Base-by-base conservation (phyloP, 495 filamentous ascomycete species). In the Penicillium daleae region DNA sequence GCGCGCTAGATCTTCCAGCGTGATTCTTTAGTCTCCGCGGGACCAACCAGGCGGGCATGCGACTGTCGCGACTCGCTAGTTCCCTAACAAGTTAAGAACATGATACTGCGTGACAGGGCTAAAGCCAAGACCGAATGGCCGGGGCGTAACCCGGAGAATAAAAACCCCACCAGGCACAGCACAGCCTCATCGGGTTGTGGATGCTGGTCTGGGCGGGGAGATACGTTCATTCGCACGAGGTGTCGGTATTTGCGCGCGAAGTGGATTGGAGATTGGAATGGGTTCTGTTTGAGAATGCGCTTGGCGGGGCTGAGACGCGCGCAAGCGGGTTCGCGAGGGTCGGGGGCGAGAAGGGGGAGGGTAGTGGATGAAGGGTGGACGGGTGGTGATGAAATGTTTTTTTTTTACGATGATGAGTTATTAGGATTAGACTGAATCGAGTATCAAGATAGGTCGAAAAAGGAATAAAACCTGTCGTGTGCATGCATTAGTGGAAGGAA, bases 281-380 rank as follows among this genome's bases (percentile, higher is more conserved):
- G 33, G 27, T 26, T 42, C 13, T 39, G 35, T 13, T 39, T 15
- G 54, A 39, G 54, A 39, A 39, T 56, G 39, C 35, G 39, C 31
- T 61, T 44, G 59, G 51, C 52, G 59, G 59, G 59, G 59, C 59
- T 61, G 52, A 61, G 52, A 56, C 37, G 42, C 42, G 52, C 51
- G 59, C 19, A 42, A 56, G 39, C 52, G 39, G 59, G 42, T 50
- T 61, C 37, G 32, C 15, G 29, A 19, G 51, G 31, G 51, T 54
- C 22, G 51, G 51, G 51, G 51, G 50, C 50, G 29, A 35, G 31
- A 33, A 33, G 29, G 31, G 31, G 15, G 17, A 33, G 31, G 24
- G 22, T 5, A 26, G 6, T 22, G n/a, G 40, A 19, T 44, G 19
- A 21, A 10, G 2, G 13, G 15, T 0, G 5, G 35, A 15, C 17